Evolutionary conservation across 306 rosid species (phyloP).

Genomic region (Senna siamea): DNA sequence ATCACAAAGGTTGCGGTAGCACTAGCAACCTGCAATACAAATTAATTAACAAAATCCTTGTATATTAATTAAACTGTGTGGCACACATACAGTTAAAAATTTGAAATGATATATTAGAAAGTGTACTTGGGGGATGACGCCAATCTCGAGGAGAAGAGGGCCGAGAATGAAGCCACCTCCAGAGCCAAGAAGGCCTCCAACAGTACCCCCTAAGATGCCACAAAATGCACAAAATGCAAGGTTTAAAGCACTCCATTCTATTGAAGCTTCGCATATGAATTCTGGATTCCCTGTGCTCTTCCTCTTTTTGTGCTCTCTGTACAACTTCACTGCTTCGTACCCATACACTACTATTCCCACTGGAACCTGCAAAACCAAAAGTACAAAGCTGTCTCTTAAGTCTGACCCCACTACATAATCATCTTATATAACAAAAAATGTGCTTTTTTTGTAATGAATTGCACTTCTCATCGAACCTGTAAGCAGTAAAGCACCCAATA

Average conservation of each 20-base stretch:
- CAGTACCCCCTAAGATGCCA: constrained; percentile 82
- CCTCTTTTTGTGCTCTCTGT: constrained; percentile 68
- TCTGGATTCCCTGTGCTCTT: constrained; percentile 59
- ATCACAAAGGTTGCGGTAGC: constrained; percentile 92
- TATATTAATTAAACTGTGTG: neutral
- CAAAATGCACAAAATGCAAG: constrained; percentile 76
- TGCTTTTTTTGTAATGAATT: constrained; percentile 21
- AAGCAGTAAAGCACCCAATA: constrained; percentile 82
- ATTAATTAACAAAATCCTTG: neutral
- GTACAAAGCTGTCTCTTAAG: neutral
- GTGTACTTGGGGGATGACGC: constrained; percentile 83
- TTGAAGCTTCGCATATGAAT: constrained; percentile 83
- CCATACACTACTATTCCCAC: constrained; percentile 69
- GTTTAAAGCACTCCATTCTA: constrained; percentile 67
- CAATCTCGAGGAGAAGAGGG: constrained; percentile 87
- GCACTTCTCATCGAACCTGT: constrained; percentile 52
- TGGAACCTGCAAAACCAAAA: constrained; percentile 63
- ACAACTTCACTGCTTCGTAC: constrained; percentile 74
- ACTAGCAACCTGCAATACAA: constrained; percentile 73
- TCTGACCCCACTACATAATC: neutral
- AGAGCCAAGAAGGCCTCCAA: constrained; percentile 88
- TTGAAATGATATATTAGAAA: neutral
- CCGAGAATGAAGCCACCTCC: constrained; percentile 92
- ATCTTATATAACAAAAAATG: constrained; percentile 9
- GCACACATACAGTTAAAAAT: neutral